Evolutionary conservation across 2,329 filamentous ascomycete genomes (phyloP).

Genomic region (Ilyonectria sp.): DNA sequence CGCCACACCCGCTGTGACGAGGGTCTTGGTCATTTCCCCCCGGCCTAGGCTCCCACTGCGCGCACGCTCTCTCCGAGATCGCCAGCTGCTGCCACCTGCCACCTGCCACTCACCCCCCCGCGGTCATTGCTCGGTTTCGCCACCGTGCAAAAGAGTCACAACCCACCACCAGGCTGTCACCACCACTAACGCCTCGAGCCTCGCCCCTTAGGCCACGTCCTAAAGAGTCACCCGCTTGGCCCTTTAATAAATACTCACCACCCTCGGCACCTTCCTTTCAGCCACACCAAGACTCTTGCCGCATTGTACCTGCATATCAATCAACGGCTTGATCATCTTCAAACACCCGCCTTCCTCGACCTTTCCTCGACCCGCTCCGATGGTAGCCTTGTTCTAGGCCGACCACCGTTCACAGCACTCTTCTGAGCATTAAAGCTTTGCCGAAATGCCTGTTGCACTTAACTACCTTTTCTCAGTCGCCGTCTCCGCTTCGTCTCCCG

Average conservation of each 20-base stretch:
- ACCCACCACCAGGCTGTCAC: constrained; percentile 48
- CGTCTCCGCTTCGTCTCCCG: constrained; percentile 73
- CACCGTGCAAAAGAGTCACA: constrained; percentile 59
- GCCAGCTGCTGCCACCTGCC: constrained; percentile 54
- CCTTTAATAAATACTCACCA: constrained; percentile 51
- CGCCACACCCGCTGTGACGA: constrained; percentile 47
- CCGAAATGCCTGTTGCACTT: constrained; percentile 73
- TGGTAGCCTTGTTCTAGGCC: constrained; percentile 55
- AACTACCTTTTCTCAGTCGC: constrained; percentile 70
- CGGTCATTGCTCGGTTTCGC: constrained; percentile 53
- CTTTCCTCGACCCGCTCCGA: constrained; percentile 43
- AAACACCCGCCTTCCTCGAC: constrained; percentile 8
- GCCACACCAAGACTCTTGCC: constrained; percentile 45
- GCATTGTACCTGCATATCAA: constrained; percentile 50
- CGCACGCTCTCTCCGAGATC: constrained; percentile 57
- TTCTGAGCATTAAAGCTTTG: constrained; percentile 51
- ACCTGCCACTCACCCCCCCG: constrained; percentile 47
- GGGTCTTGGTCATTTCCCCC: constrained; percentile 45
- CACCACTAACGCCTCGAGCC: constrained; percentile 47
- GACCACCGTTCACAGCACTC: constrained; percentile 47
- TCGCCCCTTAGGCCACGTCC: constrained; percentile 54
- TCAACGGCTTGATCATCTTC: constrained; percentile 39
- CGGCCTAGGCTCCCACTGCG: constrained; percentile 45
- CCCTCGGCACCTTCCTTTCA: constrained; percentile 42
- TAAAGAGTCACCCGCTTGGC: constrained; percentile 53